Evolutionary conservation across 2,329 filamentous ascomycete species (phyloP).

Genomic region (Colletotrichum musicola): DNA sequence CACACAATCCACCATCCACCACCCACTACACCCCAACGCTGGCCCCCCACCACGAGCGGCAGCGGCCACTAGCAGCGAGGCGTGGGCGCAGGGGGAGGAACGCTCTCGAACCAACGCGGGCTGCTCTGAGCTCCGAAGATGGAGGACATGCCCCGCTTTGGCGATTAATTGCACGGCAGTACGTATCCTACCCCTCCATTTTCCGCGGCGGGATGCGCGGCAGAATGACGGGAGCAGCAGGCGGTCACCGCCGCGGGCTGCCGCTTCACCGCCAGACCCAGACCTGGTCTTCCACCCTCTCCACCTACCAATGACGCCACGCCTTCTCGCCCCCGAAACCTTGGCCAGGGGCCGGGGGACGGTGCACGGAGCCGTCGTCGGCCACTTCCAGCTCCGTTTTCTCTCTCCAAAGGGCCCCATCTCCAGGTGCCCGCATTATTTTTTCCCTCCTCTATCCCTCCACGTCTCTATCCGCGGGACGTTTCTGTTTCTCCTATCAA

Average conservation of each 20-base stretch:
- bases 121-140: conserved; percentile 23
- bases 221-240: conserved; percentile 8
- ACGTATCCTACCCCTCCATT: conserved; percentile 20
- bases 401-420: conserved; percentile 7
- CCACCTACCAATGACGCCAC: conserved; percentile 15
- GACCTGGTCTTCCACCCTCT: conserved; percentile 9
- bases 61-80: conserved; percentile 29
- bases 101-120: conserved; percentile 11
- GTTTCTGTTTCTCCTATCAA: conserved; percentile 25
- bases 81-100: conserved; percentile 18
- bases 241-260: conserved; percentile 4
- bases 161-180: conserved; percentile 17
- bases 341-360: conserved; percentile 10
- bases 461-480: neutral
- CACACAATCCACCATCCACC: neutral
- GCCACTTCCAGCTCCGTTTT: conserved; percentile 24
- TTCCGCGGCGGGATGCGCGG: conserved; percentile 13
- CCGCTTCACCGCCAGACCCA: conserved; percentile 26
- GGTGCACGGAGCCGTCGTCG: conserved; percentile 25
- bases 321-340: conserved; percentile 15
- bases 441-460: neutral
- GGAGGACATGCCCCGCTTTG: conserved; percentile 22
- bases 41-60: conserved; percentile 11
- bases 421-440: conserved; percentile 18
- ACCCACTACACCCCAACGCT: conserved; percentile 7